Base-by-base conservation (phyloP, 31 red algal species). In the Asparagopsis taxiformis region DNA sequence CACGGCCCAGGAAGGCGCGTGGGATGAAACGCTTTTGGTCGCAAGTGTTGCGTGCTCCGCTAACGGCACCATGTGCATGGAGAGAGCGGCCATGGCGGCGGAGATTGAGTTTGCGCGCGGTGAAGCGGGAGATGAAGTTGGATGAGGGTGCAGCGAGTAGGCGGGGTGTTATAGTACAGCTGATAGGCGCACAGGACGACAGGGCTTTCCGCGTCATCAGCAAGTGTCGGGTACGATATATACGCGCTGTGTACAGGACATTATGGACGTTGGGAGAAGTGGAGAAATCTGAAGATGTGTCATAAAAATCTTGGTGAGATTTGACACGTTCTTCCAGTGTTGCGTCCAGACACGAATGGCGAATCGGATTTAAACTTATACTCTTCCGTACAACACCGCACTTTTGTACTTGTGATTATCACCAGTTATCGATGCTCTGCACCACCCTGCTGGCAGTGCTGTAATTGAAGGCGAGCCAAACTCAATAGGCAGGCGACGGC, bases 1-100 rank as follows among this genome's bases (percentile, higher is more conserved):
- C 4, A 71, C 72, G 57, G 60, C 74, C 83, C 83, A 87, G 1
- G 72, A 29, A 1, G 83, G 83, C 3, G 73, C 83, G 36, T 48
- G n/a, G 30, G 59, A 37, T 21, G 65, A 51, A n/a, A 87, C 72
- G 41, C 54, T 57, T 2, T 55, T 53, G 13, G 83, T 87, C 38
- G 83, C 83, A 7, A 87, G 62, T 3, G 71, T 35, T 21, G 65
- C 64, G 21, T 28, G 53, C 9, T 62, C 55, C 16, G 54, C 63
- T 43, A 77, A 46, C 4, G 83, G 65, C 21, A 71, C 72, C 72
- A 87, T 76, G 28, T 67, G 83, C 36, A 87, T 33, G 21, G 63
- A 53, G 44, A 78, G 29, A 13, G 62, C 19, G 24, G 81, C 55
- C 48, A 56, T 55, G 55, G 46, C 65, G 67, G 44, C 35, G 34